These are phyloP conservation scores for Talaromyces liani DNA, from an alignment of 495 filamentous ascomycete species.

Conservation along the genomic window DNA sequence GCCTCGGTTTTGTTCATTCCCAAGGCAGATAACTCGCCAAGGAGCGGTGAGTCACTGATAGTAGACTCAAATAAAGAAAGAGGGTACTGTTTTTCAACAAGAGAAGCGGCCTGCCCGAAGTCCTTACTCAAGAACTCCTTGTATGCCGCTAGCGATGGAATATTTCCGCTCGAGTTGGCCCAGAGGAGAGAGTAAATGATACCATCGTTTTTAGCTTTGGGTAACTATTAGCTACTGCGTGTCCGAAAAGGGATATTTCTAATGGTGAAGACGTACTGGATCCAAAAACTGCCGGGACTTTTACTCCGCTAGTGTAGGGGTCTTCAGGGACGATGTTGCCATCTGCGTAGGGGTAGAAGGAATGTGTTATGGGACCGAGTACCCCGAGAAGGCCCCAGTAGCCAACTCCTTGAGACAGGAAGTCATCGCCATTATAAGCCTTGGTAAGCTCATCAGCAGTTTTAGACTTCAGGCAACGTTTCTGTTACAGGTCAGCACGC, in stretches of 20 bases:
- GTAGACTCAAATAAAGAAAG: slow-evolving; percentile 15
- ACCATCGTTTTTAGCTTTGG: slow-evolving; percentile 19
- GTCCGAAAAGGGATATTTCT: background rate
- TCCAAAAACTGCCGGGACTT: slow-evolving; percentile 30
- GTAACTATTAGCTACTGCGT: slow-evolving; percentile 3
- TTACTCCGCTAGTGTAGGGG: slow-evolving; percentile 20
- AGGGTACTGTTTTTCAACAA: slow-evolving; percentile 25
- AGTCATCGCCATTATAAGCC: slow-evolving; percentile 11
- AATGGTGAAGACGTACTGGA: slow-evolving; percentile 14
- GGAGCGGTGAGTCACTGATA: background rate
- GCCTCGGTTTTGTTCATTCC: slow-evolving; percentile 1
- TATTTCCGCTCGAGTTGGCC: background rate
- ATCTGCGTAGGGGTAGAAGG: slow-evolving; percentile 24
- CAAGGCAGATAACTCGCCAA: background rate
- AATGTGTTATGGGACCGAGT: slow-evolving; percentile 11
- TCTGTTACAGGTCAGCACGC: slow-evolving; percentile 13
- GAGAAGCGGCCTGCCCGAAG: slow-evolving; percentile 22
- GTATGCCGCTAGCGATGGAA: slow-evolving; percentile 14
- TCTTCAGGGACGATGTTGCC: slow-evolving; percentile 26
- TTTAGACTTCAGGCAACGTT: slow-evolving; percentile 15
- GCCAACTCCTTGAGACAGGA: slow-evolving; percentile 10
- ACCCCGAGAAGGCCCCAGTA: background rate
- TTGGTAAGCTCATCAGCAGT: slow-evolving; percentile 11
- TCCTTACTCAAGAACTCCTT: slow-evolving; percentile 19
- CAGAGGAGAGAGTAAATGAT: slow-evolving; percentile 11